phyloP scores from a whole-genome alignment of 352 stramenopile species.

The Blastocystis sp. region DNA sequence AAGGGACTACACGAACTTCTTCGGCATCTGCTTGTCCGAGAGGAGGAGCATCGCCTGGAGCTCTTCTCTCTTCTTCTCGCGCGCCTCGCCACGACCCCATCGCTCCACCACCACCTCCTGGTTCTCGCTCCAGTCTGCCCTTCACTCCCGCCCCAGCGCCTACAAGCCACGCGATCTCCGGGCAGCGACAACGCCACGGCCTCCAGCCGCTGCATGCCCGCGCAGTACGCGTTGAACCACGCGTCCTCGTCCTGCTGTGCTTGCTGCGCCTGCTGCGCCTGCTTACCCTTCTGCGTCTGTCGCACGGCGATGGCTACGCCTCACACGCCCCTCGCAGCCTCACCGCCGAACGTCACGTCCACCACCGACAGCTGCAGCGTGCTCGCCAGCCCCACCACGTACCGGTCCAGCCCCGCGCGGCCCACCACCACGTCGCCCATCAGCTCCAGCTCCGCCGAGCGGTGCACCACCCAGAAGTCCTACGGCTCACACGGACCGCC shows the following conservation, averaged over 20 bases:
- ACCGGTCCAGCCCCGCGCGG: not conserved
- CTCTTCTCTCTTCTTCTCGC: no score
- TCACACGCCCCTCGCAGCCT: not conserved
- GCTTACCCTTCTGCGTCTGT: not conserved
- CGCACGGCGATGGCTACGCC: not conserved
- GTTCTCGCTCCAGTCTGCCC: no score
- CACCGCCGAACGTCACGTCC: conserved; percentile 2
- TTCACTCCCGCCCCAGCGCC: no score
- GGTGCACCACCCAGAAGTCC: conserved; percentile 23
- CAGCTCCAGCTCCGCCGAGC: not conserved
- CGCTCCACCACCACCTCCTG: no score
- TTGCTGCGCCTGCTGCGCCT: not conserved
- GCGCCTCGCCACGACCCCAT: no score
- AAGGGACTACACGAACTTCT: not conserved
- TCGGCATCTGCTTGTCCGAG: not conserved
- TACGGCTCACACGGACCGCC: not conserved
- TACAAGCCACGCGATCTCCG: no score
- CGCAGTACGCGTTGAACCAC: not conserved
- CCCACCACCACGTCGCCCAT: not conserved
- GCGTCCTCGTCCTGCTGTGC: not conserved
- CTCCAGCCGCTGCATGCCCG: not conserved
- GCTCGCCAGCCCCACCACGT: not conserved
- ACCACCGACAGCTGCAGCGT: not conserved
- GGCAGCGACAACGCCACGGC: no score
- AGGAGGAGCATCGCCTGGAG: not conserved